Evolutionary conservation across 2,329 filamentous ascomycete species (phyloP), one percentile per base, ranked within the genome.

Genomic region (Penicillium sp.): DNA sequence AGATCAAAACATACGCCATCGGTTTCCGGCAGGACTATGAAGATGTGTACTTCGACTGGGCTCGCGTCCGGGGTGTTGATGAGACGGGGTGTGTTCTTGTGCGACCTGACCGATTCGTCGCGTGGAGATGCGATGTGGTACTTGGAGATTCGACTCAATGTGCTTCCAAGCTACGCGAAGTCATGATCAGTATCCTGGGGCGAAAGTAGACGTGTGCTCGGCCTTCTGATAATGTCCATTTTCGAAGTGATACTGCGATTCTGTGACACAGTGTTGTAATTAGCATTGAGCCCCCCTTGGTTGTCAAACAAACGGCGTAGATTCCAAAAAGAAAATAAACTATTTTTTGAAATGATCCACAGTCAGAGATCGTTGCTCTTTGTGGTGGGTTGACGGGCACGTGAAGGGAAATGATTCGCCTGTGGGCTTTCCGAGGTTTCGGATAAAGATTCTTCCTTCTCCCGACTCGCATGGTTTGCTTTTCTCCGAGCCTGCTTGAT

Each of bases 21-120:
- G 85, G 85, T 0, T 83, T 77, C 69, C 71, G 76, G 13, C 79
- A 82, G 56, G 83, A 87, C 53, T 87, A 77, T 57, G 80, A 86
- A 63, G 85, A 88, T 63, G 75, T 83, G 0, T 87, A 87, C 66
- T 79, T 79, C 55, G 82, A 85, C 52, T 88, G 85, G 85, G 77
- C 73, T 10, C 69, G 71, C 44, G 69, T 75, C 50, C 74, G 82
- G 14, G 82, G 80, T 42, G 76, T 87, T 1, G 77, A 79, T 18
- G 48, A 50, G 18, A 44, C 48, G 11, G 48, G 48, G 9, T 41
- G n/a, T 29, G 40, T 50, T 8, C 24, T 50, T 22, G 77, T 83
- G 4, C 70, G 84, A 10, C 84, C 84, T 1, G 85, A 88, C 71
- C 70, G 80, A 13, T 83, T 84, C 56, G 78, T 86, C 2, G 80